Conservation (phyloP, 805 yeast genomes). For the Candida odintsovae region DNA sequence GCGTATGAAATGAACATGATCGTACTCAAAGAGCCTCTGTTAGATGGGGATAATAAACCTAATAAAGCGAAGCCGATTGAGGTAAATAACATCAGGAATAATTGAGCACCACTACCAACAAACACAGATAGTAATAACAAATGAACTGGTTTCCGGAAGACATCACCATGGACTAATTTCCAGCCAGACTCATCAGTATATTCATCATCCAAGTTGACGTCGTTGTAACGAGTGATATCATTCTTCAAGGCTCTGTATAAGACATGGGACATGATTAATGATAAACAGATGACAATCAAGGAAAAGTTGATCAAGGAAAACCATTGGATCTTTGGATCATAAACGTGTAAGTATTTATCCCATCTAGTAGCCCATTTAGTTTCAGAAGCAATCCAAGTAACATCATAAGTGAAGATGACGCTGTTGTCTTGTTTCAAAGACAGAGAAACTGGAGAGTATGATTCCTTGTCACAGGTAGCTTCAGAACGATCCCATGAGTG, state of each 20-base stretch:
- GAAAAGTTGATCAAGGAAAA: conserved; percentile 86
- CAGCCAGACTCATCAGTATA: conserved; percentile 93
- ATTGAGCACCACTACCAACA: conserved; percentile 84
- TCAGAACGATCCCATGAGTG: conserved; percentile 43
- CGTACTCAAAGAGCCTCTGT: conserved; percentile 89
- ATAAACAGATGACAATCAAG: conserved; percentile 69
- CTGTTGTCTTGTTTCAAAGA: conserved; percentile 42
- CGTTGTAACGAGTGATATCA: conserved; percentile 86
- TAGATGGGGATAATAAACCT: conserved; percentile 89
- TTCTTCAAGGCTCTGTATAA: conserved; percentile 72
- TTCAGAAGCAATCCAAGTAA: conserved; percentile 58
- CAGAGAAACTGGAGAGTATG: conserved; percentile 39
- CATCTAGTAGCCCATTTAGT: conserved; percentile 97
- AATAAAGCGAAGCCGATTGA: conserved; percentile 79
- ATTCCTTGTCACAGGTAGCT: conserved; percentile 29
- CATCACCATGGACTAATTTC: conserved; percentile 94
- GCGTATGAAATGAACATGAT: conserved; percentile 84
- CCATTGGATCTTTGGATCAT: conserved; percentile 95
- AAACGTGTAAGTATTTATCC: conserved; percentile 92
- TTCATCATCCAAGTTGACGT: conserved; percentile 79
- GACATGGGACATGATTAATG: conserved; percentile 73
- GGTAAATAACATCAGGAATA: conserved; percentile 66
- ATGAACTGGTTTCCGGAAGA: conserved; percentile 76
- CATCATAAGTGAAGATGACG: conserved; percentile 84
- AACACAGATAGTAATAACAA: conserved; percentile 70